Evolutionary conservation across 768 basidiomycete species (phyloP), one percentile per base, ranked within the genome.

Genomic region (Lactarius sp.): DNA sequence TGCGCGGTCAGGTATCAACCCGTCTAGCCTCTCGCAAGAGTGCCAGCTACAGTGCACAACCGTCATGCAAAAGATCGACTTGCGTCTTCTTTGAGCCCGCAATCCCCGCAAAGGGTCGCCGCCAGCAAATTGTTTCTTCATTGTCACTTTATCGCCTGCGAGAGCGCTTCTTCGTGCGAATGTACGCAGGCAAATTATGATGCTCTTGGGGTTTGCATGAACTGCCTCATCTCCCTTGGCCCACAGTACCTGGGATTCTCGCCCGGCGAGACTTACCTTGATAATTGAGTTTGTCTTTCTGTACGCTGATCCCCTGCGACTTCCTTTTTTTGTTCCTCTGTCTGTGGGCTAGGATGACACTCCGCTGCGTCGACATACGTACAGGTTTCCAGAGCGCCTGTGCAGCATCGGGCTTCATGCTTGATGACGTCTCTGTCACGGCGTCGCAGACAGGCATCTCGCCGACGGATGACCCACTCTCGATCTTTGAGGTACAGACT

Each of bases 161-260:
- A 8, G 6, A 27, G 8, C 16, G 39, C 37, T 2, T 14, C 31
- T 2, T 14, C 20, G 41, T 56, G 63, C 59, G 58, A 53, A 14
- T 64, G 63, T 39, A 55, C 52, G 18, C 59, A 64, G 34, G 39
- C 20, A 4, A 64, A 60, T 16, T 54, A 18, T 34, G 47, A 34
- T 36, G 31, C 27, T 3, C 53, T 60, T 20, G 39, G 36, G 20
- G 3, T 12, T 2, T 64, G 62, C 39, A 20, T 64, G 7, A 50
- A 50, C 27, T 64, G 58, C 22, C 44, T 63, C 27, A 6, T 14
- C 16, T 36, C 51, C 4, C 34, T 64, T 14, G 7, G 36, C n/a
- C 16, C 58, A 37, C 18, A 2, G 9, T 4, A 1, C 5, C 0
- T 0, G 2, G 36, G n/a, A 10, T 0, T 9, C 12, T 18, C 42